Evolutionary conservation across 148 eudicot species (phyloP).

Genomic region (Simmondsia chinensis): DNA sequence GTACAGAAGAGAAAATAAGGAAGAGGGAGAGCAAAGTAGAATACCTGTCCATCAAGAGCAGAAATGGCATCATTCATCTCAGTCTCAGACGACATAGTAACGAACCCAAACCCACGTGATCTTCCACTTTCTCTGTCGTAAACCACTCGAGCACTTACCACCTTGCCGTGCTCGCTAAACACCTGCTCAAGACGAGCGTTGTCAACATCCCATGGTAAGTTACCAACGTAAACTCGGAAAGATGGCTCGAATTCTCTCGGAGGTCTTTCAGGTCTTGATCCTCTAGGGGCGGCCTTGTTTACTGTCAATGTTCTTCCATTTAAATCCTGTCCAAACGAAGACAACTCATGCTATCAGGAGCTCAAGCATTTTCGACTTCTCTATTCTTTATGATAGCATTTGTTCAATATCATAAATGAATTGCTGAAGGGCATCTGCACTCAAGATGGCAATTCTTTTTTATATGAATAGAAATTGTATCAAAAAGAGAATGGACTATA

Average conservation of each 20-base stretch:
- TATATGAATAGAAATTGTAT: no score
- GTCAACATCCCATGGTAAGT: constrained; percentile 88
- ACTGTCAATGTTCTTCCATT: constrained; percentile 66
- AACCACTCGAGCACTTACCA: constrained; percentile 56
- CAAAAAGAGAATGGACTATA: no score
- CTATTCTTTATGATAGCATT: neutral
- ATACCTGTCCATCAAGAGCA: constrained; percentile 80
- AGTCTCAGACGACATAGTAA: constrained; percentile 62
- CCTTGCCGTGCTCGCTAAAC: constrained; percentile 69
- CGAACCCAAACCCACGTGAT: constrained; percentile 90
- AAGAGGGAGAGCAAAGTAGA: neutral
- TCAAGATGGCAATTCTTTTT: no score
- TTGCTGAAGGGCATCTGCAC: no score
- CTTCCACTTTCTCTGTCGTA: constrained; percentile 72
- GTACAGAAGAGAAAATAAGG: neutral
- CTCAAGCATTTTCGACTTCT: neutral
- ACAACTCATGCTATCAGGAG: neutral
- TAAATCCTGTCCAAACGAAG: constrained; percentile 37
- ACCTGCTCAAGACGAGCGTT: constrained; percentile 51
- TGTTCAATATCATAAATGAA: neutral
- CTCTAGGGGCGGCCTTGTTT: constrained; percentile 93
- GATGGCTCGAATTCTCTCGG: constrained; percentile 43
- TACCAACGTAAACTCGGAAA: constrained; percentile 70
- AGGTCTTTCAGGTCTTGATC: constrained; percentile 62
- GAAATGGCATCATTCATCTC: constrained; percentile 71